phyloP scores from a whole-genome alignment of 2,329 filamentous ascomycete species.

The Ophiostoma angusticollis region DNA sequence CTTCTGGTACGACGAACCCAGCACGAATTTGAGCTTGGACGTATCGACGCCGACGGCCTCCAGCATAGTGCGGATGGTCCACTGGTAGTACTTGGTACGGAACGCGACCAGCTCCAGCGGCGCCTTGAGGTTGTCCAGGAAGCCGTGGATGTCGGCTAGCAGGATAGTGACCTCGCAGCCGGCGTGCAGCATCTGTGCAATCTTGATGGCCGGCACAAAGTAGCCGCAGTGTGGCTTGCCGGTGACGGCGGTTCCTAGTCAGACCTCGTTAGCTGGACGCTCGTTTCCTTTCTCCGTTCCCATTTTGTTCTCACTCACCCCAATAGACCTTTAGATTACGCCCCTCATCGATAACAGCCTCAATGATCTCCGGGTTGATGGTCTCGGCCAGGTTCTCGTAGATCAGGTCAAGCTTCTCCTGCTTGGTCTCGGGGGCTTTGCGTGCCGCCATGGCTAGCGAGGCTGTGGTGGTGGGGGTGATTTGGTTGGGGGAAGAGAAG shows the following conservation, averaged over 20 bases:
- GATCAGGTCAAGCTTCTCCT: slow-evolving; percentile 60
- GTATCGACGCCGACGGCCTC: slow-evolving; percentile 67
- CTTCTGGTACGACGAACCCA: slow-evolving; percentile 74
- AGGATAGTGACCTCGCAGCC: slow-evolving; percentile 73
- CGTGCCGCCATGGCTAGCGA: slow-evolving; percentile 8
- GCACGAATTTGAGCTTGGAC: slow-evolving; percentile 68
- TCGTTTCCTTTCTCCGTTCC: too few relatives aligned
- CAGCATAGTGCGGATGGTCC: slow-evolving; percentile 61
- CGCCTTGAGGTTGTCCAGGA: slow-evolving; percentile 74
- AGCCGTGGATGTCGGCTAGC: slow-evolving; percentile 60
- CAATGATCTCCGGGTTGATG: slow-evolving; percentile 73
- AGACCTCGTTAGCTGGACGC: too few relatives aligned
- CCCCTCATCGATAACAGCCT: slow-evolving; percentile 57
- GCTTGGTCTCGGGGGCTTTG: slow-evolving; percentile 13
- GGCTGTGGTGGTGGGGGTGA: not conserved
- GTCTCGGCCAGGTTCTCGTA: slow-evolving; percentile 69
- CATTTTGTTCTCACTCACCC: too few relatives aligned
- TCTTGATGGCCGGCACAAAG: slow-evolving; percentile 78
- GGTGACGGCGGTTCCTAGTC: slow-evolving; percentile 70
- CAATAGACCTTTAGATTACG: slow-evolving; percentile 71
- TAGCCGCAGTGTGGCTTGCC: slow-evolving; percentile 84
- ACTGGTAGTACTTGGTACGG: slow-evolving; percentile 73
- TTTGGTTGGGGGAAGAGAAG: not conserved
- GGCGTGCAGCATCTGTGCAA: slow-evolving; percentile 74
- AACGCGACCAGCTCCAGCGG: slow-evolving; percentile 76